phyloP scores from a whole-genome alignment of 2,329 filamentous ascomycete species.

The Nothomitra cinnamomea region DNA sequence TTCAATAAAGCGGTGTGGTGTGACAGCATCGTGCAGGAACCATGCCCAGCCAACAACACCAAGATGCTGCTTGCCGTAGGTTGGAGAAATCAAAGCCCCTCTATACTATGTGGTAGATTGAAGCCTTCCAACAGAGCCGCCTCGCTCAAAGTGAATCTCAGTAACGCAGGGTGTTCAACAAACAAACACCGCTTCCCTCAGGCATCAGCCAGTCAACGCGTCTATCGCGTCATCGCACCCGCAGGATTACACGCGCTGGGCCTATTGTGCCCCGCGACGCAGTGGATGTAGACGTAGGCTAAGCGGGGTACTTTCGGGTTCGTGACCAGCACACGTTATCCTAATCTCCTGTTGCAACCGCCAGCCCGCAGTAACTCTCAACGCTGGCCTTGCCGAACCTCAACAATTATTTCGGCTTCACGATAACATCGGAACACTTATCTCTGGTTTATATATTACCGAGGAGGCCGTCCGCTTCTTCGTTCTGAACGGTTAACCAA shows the following conservation, averaged over 20 bases:
- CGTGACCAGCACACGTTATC: background rate
- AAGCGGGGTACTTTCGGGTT: constrained; percentile 1
- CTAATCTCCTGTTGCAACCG: background rate
- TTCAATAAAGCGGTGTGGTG: background rate
- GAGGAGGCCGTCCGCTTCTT: too few relatives aligned
- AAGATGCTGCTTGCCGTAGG: background rate
- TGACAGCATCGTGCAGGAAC: constrained; percentile 2
- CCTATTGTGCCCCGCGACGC: background rate
- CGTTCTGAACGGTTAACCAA: too few relatives aligned
- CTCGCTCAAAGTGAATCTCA: background rate
- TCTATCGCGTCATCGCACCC: background rate
- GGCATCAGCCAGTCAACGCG: background rate
- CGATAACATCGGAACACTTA: background rate
- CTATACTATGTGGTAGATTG: background rate
- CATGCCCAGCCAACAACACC: background rate
- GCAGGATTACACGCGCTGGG: background rate
- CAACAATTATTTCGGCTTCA: background rate
- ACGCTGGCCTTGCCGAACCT: background rate
- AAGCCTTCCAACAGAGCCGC: background rate
- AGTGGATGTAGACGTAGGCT: background rate
- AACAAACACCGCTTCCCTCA: too few relatives aligned
- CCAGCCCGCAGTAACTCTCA: background rate
- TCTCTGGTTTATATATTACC: background rate
- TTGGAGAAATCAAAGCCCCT: background rate
- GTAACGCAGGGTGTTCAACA: background rate